A percentile compares a stretch with the other conserved stretches of the same genome.
Conservation (phyloP, 441 rosid species). For the Rhodomyrtus psidioides region DNA sequence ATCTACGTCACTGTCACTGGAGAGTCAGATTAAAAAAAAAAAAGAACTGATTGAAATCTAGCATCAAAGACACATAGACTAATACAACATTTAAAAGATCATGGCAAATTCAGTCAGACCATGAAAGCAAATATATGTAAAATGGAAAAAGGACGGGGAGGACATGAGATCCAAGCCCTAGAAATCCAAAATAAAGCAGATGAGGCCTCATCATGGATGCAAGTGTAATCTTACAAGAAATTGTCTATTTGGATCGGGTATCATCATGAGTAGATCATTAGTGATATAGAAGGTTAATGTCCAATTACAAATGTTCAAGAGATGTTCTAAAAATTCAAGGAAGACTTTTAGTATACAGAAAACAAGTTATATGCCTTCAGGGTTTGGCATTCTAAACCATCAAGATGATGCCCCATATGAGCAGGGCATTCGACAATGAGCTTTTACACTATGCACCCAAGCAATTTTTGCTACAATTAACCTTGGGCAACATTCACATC, state of each 20-base stretch:
- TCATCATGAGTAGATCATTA: background rate
- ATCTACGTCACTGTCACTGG: background rate
- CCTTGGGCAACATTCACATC: background rate
- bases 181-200: background rate
- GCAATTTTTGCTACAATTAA: background rate
- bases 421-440: background rate
- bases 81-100: background rate
- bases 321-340: background rate
- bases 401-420: background rate
- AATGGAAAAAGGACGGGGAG: background rate
- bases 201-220: background rate
- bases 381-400: background rate
- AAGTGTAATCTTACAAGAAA: background rate
- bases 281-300: background rate
- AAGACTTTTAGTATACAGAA: background rate
- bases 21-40: background rate
- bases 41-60: background rate
- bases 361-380: background rate
- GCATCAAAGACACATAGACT: background rate
- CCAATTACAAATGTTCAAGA: background rate
- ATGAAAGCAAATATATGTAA: background rate
- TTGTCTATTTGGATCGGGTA: background rate
- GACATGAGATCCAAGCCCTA: background rate
- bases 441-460: background rate
- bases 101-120: background rate